A percentile compares a stretch with the other conserved stretches of the same genome.
These are phyloP conservation scores for Taphrina flavorubra DNA, from an alignment of 1,139 yeast species.

Conservation along the genomic window DNA sequence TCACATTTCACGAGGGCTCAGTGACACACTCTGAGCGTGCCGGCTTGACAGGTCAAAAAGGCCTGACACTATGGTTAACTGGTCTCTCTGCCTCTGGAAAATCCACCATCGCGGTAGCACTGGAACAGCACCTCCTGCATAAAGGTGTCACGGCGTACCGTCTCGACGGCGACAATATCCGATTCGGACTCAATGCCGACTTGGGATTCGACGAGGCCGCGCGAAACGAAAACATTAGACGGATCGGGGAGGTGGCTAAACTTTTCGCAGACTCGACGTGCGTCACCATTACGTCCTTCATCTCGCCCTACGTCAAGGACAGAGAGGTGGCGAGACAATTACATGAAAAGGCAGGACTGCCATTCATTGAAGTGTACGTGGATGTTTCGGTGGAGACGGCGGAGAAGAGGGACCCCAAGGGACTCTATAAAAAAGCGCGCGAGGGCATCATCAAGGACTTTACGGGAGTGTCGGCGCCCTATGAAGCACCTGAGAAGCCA, in stretches of 20 bases:
- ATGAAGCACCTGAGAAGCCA: constrained; percentile 85
- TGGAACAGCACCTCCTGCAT: constrained; percentile 78
- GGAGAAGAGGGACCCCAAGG: constrained; percentile 96
- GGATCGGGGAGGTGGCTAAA: constrained; percentile 92
- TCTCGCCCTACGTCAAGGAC: constrained; percentile 85
- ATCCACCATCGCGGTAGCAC: constrained; percentile 89
- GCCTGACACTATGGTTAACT: constrained; percentile 92
- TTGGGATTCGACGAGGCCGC: constrained; percentile 90
- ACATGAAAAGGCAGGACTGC: constrained; percentile 74
- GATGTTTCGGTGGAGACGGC: constrained; percentile 94
- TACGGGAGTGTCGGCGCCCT: constrained; percentile 95
- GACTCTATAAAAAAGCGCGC: constrained; percentile 92
- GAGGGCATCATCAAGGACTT: constrained; percentile 86
- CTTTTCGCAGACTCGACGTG: constrained; percentile 88
- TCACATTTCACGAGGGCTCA: constrained; percentile 88
- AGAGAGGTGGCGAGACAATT: constrained; percentile 83
- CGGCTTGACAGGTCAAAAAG: constrained; percentile 73
- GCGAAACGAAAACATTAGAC: constrained; percentile 90
- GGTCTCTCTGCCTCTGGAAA: constrained; percentile 96
- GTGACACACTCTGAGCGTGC: constrained; percentile 81
- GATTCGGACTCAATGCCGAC: constrained; percentile 93
- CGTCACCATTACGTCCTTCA: constrained; percentile 85
- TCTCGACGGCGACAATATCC: constrained; percentile 90
- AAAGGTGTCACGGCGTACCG: constrained; percentile 76
- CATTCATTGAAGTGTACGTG: constrained; percentile 86